Conservation (phyloP, 495 filamentous ascomycete species). For the Hamigera avellanea region DNA sequence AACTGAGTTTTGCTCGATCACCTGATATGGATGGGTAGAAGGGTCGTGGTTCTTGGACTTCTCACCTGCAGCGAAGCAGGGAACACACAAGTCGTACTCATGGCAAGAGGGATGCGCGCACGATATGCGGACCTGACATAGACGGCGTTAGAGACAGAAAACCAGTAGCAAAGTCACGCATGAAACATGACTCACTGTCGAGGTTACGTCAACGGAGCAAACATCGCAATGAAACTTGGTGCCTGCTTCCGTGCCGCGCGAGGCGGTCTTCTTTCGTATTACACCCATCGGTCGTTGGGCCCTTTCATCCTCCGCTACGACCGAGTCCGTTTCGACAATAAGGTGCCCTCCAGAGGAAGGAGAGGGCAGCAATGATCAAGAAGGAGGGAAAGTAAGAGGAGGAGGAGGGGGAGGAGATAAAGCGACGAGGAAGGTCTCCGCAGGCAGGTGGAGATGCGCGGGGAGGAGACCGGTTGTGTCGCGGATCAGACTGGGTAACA, state of each 20-base stretch:
- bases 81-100: conserved; percentile 95
- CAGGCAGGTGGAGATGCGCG: conserved; percentile 5
- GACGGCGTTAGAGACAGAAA: not conserved
- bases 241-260: conserved; percentile 80
- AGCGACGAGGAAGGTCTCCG: conserved; percentile 9
- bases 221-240: conserved; percentile 94
- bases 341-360: conserved; percentile 20
- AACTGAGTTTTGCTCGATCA: conserved; percentile 96
- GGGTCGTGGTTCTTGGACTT: conserved; percentile 74
- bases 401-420: too few relatives aligned
- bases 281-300: conserved; percentile 61
- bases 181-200: conserved; percentile 53
- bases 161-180: not conserved
- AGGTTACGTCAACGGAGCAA: conserved; percentile 90
- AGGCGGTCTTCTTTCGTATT: conserved; percentile 90
- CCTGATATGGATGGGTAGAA: conserved; percentile 70
- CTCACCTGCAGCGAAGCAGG: conserved; percentile 77
- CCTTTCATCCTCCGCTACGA: conserved; percentile 32
- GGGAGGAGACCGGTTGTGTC: conserved; percentile 1
- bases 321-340: conserved; percentile 22
- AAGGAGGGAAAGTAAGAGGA: not conserved
- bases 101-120: conserved; percentile 73
- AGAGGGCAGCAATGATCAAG: conserved; percentile 17
- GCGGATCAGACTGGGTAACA: too few relatives aligned
- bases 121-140: conserved; percentile 73